Base-by-base conservation (phyloP, 148 eudicot species). In the Cornus florida region DNA sequence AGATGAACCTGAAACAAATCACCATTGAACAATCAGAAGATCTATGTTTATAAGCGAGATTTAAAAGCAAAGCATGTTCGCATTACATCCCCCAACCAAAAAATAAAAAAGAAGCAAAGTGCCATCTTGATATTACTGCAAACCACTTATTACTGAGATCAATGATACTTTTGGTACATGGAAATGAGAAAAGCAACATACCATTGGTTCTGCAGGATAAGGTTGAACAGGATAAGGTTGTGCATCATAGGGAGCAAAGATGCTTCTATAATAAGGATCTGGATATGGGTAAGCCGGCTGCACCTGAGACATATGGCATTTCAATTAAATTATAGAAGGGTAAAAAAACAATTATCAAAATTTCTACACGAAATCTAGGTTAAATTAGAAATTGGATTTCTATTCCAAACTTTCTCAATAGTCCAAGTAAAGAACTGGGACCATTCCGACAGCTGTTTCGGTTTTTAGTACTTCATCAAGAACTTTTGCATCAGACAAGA, bases 261-360 rank as follows among this genome's bases (percentile, higher is more conserved):
- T 83, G 83, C 97, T 88, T 80, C 94, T 89, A 79, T 91, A 91
- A 69, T 91, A 93, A 66, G 97, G 97, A 85, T 93, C 97, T 73
- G 92, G 92, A 82, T 88, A 91, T 6, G 94, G 91, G 87, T 86
- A 90, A 71, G 89, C 89, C 76, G 93, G 83, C 77, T 89, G 92
- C 70, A 88, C 92, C 97, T 92, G 86, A 66, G 67, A 83, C 24
- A 81, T 78, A 19, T 38, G 60, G 22, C 23, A 33, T 28, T 81
- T 19, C 33, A 70, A 73, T 72, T 32, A 70, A 57, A 39, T 65
- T 68, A 60, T 5, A 50, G 50, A 67, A 70, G 35, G 33, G n/a
- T 41, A 6, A 6, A 71, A 71, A 32, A 62, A 53, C 14, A 64
- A 74, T 39, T 31, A 72, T 68, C n/a, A 39, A 17, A 53, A 20